Conservation (phyloP, 1,284 basidiomycete genomes). For the Cutaneotrichosporon mucoides region DNA sequence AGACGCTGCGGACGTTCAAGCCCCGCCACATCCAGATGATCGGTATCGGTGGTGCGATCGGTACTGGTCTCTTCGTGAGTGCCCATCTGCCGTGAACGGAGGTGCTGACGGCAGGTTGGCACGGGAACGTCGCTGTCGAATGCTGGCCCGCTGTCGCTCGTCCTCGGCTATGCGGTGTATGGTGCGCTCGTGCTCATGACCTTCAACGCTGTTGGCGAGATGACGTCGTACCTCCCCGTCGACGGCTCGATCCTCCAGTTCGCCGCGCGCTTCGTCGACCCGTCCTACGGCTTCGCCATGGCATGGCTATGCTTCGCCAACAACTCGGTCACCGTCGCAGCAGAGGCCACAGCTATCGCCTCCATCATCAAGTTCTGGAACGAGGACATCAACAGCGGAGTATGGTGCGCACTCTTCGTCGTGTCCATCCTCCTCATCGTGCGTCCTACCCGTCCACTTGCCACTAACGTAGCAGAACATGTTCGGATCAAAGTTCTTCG, state of each 20-base stretch:
- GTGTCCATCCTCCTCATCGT: slow-evolving; percentile 7
- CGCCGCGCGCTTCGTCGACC: slow-evolving; percentile 17
- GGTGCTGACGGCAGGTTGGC: slow-evolving; percentile 3
- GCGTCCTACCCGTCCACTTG: no score
- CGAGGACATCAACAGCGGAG: slow-evolving; percentile 9
- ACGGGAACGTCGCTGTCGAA: slow-evolving; percentile 10
- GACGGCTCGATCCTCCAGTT: slow-evolving; percentile 18
- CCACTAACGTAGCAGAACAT: slow-evolving; percentile 7
- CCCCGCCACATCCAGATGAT: slow-evolving; percentile 11
- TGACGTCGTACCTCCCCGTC: slow-evolving; percentile 19
- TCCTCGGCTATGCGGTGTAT: slow-evolving; percentile 16
- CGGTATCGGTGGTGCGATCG: slow-evolving; percentile 49
- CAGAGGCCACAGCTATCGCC: slow-evolving; percentile 9
- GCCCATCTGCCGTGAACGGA: no score
- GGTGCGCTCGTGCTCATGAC: slow-evolving; percentile 12
- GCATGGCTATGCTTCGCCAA: slow-evolving; percentile 16
- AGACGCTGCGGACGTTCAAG: slow-evolving; percentile 5
- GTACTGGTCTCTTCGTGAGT: slow-evolving; percentile 49
- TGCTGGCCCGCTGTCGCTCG: slow-evolving; percentile 14
- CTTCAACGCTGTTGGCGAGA: slow-evolving; percentile 24
- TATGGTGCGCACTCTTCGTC: slow-evolving; percentile 6
- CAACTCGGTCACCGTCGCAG: slow-evolving; percentile 12
- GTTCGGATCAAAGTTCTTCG: slow-evolving; percentile 13
- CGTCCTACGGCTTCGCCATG: slow-evolving; percentile 12
- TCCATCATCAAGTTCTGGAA: slow-evolving; percentile 15